Evolutionary conservation across 495 filamentous ascomycete genomes (phyloP).

Genomic region (Echria macrotheca): DNA sequence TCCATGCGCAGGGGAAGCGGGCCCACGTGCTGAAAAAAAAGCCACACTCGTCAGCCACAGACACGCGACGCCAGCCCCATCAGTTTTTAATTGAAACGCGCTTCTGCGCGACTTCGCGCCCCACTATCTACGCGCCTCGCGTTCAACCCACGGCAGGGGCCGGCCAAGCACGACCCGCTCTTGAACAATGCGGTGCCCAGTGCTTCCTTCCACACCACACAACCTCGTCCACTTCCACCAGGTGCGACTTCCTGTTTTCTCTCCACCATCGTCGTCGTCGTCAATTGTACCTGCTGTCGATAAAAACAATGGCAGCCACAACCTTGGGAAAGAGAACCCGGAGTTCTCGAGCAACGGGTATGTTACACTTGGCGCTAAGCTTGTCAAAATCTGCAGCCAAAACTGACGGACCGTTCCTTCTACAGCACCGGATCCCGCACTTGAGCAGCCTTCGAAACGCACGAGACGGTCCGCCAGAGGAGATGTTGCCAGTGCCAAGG

Average conservation of each 20-base stretch:
- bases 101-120: constrained; percentile 6
- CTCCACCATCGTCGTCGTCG: background rate
- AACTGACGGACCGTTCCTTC: constrained; percentile 19
- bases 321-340: constrained; percentile 71
- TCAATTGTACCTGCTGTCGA: constrained; percentile 15
- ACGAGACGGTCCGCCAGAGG: constrained; percentile 46
- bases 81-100: constrained; percentile 26
- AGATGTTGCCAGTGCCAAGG: constrained; percentile 2
- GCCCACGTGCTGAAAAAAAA: background rate
- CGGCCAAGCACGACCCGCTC: constrained; percentile 11
- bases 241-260: constrained; percentile 23
- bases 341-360: constrained; percentile 55
- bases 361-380: constrained; percentile 21
- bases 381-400: constrained; percentile 11
- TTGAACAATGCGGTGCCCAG: constrained; percentile 8
- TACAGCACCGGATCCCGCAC: constrained; percentile 20
- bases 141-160: constrained; percentile 12
- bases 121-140: constrained; percentile 23
- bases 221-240: constrained; percentile 16
- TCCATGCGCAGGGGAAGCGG: background rate
- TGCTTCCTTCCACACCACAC: constrained; percentile 10
- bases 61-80: background rate
- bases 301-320: constrained; percentile 52
- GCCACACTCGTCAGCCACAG: background rate
- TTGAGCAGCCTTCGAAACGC: constrained; percentile 51